Base-by-base conservation (phyloP, 768 basidiomycete genomes). In the Fomitopsis serialis region DNA sequence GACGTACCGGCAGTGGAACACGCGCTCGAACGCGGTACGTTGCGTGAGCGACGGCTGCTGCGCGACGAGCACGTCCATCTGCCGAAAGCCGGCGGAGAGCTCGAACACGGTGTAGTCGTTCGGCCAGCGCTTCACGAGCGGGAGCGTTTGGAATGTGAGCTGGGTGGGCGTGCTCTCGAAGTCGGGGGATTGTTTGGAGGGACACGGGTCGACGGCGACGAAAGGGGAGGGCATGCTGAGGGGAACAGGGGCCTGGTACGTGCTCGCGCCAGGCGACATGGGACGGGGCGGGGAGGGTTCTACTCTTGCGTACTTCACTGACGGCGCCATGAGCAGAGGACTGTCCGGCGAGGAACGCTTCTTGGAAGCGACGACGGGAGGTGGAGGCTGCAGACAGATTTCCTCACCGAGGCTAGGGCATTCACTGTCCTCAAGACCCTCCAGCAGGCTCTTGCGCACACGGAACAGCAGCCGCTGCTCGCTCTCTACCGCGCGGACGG, bases 101-200 rank as follows among this genome's bases (percentile, higher is more conserved):
- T 87, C 85, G 47, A 74, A 76, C 21, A 88, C 85, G 9, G 81
- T 82, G 64, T 84, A 86, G 68, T 87, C 86, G 61, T 87, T 86
- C 34, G 86, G 86, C 86, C 86, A 88, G 13, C 84, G 79, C 62
- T 86, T 87, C 25, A 84, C 70, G 2, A 83, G 82, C 2, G 83
- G 81, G 58, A 35, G 34, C 34, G 15, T 35, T 15, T 35, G 34
- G 34, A 35, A 35, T 8, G 34, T 35, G 34, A 35, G 34, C 34
- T 35, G 9, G 9, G 34, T 35, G n/a, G n/a, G n/a, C n/a, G n/a
- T n/a, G n/a, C n/a, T n/a, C n/a, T n/a, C n/a, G n/a, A n/a, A n/a
- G n/a, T n/a, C n/a, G n/a, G n/a, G n/a, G n/a, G n/a, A n/a, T n/a
- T n/a, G n/a, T n/a, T n/a, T n/a, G n/a, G n/a, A n/a, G n/a, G n/a